These are phyloP conservation scores for Tricholoma furcatifolium DNA, from an alignment of 768 basidiomycete species.

Conservation along the genomic window DNA sequence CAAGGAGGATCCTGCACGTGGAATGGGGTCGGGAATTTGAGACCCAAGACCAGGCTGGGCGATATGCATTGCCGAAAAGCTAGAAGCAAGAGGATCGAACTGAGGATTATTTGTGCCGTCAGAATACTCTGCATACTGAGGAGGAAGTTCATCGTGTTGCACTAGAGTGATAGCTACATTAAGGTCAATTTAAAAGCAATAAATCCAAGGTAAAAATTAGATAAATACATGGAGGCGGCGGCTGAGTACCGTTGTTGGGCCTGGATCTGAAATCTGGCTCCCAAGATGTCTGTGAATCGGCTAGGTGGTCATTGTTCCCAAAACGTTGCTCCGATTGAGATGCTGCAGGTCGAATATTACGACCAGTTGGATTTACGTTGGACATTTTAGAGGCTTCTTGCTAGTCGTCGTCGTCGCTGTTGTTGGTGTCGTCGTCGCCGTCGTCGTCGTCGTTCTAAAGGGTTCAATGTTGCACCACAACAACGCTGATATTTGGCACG, in stretches of 20 bases:
- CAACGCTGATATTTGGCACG: slow-evolving; percentile 12
- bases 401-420: slow-evolving; percentile 3
- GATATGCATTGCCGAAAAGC: slow-evolving; percentile 55
- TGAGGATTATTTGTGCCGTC: slow-evolving; percentile 27
- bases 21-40: slow-evolving; percentile 42
- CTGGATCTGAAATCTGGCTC: slow-evolving; percentile 14
- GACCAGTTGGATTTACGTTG: slow-evolving; percentile 25
- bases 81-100: slow-evolving; percentile 44
- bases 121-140: slow-evolving; percentile 28
- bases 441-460: slow-evolving; percentile 1
- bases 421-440: neutral
- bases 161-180: slow-evolving; percentile 27
- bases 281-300: slow-evolving; percentile 15
- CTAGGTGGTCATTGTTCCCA: slow-evolving; percentile 12
- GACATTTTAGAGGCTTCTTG: slow-evolving; percentile 24
- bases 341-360: slow-evolving; percentile 23
- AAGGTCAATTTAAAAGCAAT: neutral
- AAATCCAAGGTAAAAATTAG: neutral
- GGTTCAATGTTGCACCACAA: neutral
- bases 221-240: slow-evolving; percentile 19
- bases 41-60: slow-evolving; percentile 26
- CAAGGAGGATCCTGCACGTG: slow-evolving; percentile 58
- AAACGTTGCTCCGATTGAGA: slow-evolving; percentile 11
- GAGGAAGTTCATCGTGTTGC: slow-evolving; percentile 39
- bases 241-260: slow-evolving; percentile 18